These are phyloP conservation scores for Rhypophila decipiens DNA, from an alignment of 495 filamentous ascomycete genomes.

Conservation along the genomic window DNA sequence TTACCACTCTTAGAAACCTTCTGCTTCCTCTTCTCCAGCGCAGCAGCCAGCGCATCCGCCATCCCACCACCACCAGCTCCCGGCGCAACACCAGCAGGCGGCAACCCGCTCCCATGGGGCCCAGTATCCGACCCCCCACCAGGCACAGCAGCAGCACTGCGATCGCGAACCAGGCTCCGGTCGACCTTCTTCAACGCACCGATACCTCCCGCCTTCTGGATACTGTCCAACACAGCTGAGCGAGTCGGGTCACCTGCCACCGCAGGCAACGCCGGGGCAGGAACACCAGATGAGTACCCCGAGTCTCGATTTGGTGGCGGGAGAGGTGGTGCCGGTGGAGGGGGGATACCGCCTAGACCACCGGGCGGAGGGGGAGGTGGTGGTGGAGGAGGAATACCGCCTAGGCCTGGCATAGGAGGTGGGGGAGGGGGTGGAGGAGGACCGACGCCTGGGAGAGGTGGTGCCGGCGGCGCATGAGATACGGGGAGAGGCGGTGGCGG, in stretches of 20 bases:
- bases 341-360: conserved; percentile 34
- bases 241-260: conserved; percentile 44
- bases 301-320: conserved; percentile 59
- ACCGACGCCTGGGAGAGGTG: conserved; percentile 24
- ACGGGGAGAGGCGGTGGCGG: conserved; percentile 27
- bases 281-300: conserved; percentile 53
- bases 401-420: conserved; percentile 28
- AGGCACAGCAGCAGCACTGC: conserved; percentile 61
- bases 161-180: conserved; percentile 68
- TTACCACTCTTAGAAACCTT: conserved; percentile 89
- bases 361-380: conserved; percentile 46
- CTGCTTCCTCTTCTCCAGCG: conserved; percentile 72
- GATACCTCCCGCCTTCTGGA: conserved; percentile 69
- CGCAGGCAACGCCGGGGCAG: conserved; percentile 42
- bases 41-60: conserved; percentile 74
- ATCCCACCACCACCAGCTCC: conserved; percentile 52
- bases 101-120: conserved; percentile 50
- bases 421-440: conserved; percentile 34
- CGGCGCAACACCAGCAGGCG: conserved; percentile 41
- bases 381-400: conserved; percentile 33
- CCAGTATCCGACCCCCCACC: conserved; percentile 51
- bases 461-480: conserved; percentile 25
- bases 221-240: conserved; percentile 71
- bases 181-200: conserved; percentile 75
- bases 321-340: conserved; percentile 60